These are phyloP conservation scores for Lentinula boryana DNA, from an alignment of 768 basidiomycete genomes.

Conservation along the genomic window DNA sequence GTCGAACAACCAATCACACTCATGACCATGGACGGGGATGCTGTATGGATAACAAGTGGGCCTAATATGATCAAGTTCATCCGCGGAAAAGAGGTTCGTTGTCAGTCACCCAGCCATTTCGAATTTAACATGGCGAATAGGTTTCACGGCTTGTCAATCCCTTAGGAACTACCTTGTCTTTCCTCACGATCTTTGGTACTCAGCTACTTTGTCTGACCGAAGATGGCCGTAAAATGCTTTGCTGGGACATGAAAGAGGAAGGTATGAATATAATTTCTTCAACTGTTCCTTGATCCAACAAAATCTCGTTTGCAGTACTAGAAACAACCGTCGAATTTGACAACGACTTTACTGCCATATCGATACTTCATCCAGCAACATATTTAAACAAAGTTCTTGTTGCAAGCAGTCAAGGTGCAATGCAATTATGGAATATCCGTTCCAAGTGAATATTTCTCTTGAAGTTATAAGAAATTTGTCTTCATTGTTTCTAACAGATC, in stretches of 20 bases:
- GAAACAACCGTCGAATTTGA: slow-evolving; percentile 75
- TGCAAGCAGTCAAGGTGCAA: slow-evolving; percentile 68
- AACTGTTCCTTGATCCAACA: neutral
- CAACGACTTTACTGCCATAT: slow-evolving; percentile 76
- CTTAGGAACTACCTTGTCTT: slow-evolving; percentile 50
- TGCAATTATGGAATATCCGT: slow-evolving; percentile 94
- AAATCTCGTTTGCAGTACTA: slow-evolving; percentile 35
- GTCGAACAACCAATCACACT: slow-evolving; percentile 64
- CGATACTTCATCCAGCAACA: slow-evolving; percentile 87
- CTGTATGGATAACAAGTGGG: slow-evolving; percentile 78
- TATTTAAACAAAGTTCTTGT: slow-evolving; percentile 95
- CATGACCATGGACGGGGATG: slow-evolving; percentile 79
- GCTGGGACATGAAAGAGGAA: slow-evolving; percentile 65
- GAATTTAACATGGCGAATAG: slow-evolving; percentile 26
- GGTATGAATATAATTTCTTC: slow-evolving; percentile 33
- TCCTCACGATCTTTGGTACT: slow-evolving; percentile 74
- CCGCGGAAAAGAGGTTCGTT: slow-evolving; percentile 80
- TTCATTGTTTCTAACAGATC: slow-evolving; percentile 38
- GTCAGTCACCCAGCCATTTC: neutral
- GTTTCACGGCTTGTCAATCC: slow-evolving; percentile 59
- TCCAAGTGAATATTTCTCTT: slow-evolving; percentile 50
- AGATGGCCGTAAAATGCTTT: slow-evolving; percentile 67
- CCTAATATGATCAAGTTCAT: slow-evolving; percentile 66
- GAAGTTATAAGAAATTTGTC: neutral
- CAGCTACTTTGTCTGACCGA: slow-evolving; percentile 77